phyloP scores from a whole-genome alignment of 148 eudicot genomes.

The Camellia granthamiana region DNA sequence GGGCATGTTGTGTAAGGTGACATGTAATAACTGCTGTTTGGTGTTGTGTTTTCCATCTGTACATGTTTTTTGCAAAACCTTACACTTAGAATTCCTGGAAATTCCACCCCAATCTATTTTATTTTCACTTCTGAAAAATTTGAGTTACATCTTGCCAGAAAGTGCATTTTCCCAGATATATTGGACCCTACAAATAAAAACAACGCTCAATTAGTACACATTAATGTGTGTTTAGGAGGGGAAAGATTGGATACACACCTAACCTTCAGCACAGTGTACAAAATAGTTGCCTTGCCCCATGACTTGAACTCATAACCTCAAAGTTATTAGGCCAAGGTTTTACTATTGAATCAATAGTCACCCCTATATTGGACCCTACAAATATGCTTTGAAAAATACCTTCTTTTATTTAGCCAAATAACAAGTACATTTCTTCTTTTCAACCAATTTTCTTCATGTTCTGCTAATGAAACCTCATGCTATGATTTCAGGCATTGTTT shows the following conservation, averaged over 20 bases:
- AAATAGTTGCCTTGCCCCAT: too few species aligned
- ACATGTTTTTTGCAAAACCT: not conserved
- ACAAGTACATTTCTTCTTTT: not conserved
- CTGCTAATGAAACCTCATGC: not conserved
- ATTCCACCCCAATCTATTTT: not conserved
- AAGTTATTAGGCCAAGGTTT: too few species aligned
- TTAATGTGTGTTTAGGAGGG: too few species aligned
- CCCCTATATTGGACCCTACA: not conserved
- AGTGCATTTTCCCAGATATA: not conserved
- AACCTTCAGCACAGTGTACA: too few species aligned
- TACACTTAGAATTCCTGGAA: not conserved
- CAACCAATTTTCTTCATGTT: not conserved
- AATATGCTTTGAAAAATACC: not conserved
- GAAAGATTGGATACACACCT: too few species aligned
- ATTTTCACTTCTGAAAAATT: not conserved
- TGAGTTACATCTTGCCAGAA: not conserved
- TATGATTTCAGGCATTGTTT: conserved; percentile 68
- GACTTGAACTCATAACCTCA: too few species aligned
- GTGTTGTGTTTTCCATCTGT: not conserved
- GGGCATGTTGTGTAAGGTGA: not conserved
- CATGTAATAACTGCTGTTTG: not conserved
- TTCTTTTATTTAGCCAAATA: not conserved
- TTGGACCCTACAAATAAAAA: not conserved
- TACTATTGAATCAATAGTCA: too few species aligned
- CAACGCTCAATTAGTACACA: too few species aligned